These are phyloP conservation scores for Exophiala viscosa DNA, from an alignment of 2,329 filamentous ascomycete genomes.

Conservation along the genomic window DNA sequence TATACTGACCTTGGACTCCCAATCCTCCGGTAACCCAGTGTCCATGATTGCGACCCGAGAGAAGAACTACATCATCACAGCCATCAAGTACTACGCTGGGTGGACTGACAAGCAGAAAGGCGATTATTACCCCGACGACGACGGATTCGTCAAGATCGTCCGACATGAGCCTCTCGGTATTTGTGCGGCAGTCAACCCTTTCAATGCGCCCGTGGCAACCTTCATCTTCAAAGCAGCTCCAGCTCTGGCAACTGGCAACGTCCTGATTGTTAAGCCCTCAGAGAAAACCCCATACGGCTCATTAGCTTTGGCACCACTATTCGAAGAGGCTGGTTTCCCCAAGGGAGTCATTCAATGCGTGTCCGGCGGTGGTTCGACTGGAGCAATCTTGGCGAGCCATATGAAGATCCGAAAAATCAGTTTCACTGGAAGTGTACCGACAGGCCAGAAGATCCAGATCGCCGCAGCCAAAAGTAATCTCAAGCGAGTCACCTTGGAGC, in stretches of 20 bases:
- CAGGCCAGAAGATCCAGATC: slow-evolving; percentile 58
- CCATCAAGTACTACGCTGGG: slow-evolving; percentile 21
- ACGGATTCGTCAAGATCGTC: slow-evolving; percentile 28
- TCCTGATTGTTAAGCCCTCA: slow-evolving; percentile 29
- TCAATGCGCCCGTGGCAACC: slow-evolving; percentile 41
- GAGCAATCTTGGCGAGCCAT: slow-evolving; percentile 58
- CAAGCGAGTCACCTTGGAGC: slow-evolving; percentile 59
- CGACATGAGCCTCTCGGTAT: slow-evolving; percentile 29
- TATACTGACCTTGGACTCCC: slow-evolving; percentile 31
- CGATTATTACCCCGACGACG: slow-evolving; percentile 23
- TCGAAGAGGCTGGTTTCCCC: slow-evolving; percentile 41
- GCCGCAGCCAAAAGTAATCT: slow-evolving; percentile 50
- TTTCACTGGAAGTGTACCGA: slow-evolving; percentile 61
- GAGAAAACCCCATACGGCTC: slow-evolving; percentile 11
- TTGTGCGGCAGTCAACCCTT: slow-evolving; percentile 37
- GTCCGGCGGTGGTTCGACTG: slow-evolving; percentile 57
- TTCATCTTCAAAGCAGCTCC: slow-evolving; percentile 39
- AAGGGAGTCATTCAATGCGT: slow-evolving; percentile 59
- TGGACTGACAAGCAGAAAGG: slow-evolving; percentile 23
- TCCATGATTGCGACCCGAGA: slow-evolving; percentile 28
- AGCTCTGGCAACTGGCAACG: slow-evolving; percentile 35
- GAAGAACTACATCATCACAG: slow-evolving; percentile 5
- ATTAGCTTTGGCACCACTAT: slow-evolving; percentile 4
- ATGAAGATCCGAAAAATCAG: slow-evolving; percentile 54
- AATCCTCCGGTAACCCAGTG: slow-evolving; percentile 22